phyloP scores from a whole-genome alignment of 192 early-diverging fungal species.

The Backusella tarrabulga region DNA sequence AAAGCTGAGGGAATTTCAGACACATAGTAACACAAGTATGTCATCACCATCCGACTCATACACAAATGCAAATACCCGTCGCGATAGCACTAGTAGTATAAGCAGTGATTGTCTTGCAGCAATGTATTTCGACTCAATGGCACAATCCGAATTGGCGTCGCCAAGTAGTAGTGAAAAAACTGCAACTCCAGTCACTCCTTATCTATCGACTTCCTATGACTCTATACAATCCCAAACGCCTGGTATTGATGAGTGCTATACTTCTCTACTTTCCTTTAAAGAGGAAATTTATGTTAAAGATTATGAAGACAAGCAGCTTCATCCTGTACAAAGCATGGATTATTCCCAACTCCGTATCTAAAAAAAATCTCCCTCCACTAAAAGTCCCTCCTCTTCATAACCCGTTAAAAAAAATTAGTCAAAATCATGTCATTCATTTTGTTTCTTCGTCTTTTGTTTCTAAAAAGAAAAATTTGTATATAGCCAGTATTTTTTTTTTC shows the following conservation, averaged over 20 bases:
- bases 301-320: neutral
- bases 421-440: neutral
- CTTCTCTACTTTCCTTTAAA: neutral
- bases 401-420: neutral
- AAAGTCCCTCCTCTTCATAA: neutral
- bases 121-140: constrained; percentile 2
- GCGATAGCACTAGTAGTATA: constrained; percentile 7
- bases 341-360: neutral
- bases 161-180: neutral
- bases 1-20: neutral
- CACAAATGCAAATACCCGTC: neutral
- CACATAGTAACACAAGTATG: neutral
- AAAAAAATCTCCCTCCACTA: neutral
- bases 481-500: neutral
- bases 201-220: neutral
- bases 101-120: constrained; percentile 3
- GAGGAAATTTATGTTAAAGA: neutral
- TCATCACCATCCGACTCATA: neutral
- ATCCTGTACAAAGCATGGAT: neutral
- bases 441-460: neutral
- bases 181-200: neutral
- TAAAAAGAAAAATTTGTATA: constrained; percentile 4
- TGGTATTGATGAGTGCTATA: neutral
- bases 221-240: neutral
- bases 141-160: neutral